Base-by-base conservation (phyloP, 176 grass and related monocot species). In the Hyparrhenia diplandra region DNA sequence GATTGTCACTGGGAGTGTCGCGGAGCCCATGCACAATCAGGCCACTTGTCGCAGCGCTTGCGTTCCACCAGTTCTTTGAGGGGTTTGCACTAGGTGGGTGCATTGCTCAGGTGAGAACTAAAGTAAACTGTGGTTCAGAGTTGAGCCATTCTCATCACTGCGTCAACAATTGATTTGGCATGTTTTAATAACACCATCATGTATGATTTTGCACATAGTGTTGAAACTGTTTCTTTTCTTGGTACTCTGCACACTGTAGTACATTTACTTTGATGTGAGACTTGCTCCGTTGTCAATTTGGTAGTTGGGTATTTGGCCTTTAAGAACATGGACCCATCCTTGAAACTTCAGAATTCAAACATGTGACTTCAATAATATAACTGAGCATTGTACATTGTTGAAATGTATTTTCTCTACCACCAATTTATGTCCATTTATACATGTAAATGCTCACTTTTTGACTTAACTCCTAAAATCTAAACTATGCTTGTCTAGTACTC, bases 51-150 rank as follows among this genome's bases (percentile, higher is more conserved):
- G 84, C 67, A 0, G 95, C 92, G 0, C 84, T 98, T 36, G 79
- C 95, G 0, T 98, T 98, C 75, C 95, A 98, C 79, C 95, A 95
- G 67, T 98, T 98, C 84, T 98, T 95, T 13, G 95, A 98, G 68
- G 95, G 95, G 1, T 95, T 95, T 63, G 92, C 92, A 0, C 82
- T 98, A 6, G 95, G 92, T 5, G 95, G 92, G 1, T 95, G 92
- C 88, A 91, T 98, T 80, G 87, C 95, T 27, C 89, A 94, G 92
- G 92, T 91, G 65, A 79, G 85, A 75, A 66, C 23, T 80, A 25
- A 20, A 12, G 69, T 63, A 40, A n/a, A 54, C 51, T 51, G 2
- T 0, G 4, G 3, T 51, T 24, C 7, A 3, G 1, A 5, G 3
- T 40, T 24, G 11, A 3, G 1, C 0, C 20, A 9, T 74, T 80